Evolutionary conservation across 177 flowering plant genomes (phyloP).

Genomic region (Vitis hybrid): DNA sequence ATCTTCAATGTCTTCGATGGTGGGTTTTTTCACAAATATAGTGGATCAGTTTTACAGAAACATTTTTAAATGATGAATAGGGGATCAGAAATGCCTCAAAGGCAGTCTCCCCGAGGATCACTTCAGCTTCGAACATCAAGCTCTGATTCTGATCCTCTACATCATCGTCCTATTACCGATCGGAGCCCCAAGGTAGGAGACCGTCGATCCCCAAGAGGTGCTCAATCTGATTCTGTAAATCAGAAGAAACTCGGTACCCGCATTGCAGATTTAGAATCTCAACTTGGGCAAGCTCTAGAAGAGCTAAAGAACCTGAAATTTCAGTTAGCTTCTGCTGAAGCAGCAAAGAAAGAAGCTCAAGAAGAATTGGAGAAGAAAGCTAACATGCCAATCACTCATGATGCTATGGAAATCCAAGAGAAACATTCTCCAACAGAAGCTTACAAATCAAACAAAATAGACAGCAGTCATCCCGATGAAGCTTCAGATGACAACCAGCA

Average conservation of each 20-base stretch:
- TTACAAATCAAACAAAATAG: conserved; percentile 22
- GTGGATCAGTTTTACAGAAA: background rate
- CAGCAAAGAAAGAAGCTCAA: conserved; percentile 71
- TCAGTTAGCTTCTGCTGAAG: conserved; percentile 66
- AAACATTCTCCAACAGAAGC: conserved; percentile 21
- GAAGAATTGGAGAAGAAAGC: conserved; percentile 53
- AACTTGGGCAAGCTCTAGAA: conserved; percentile 62
- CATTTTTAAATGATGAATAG: conserved; percentile 23
- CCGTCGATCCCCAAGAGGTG: conserved; percentile 67
- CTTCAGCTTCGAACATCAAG: conserved; percentile 55
- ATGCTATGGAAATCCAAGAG: conserved; percentile 6
- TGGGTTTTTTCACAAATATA: background rate
- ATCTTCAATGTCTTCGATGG: background rate
- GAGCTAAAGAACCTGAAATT: conserved; percentile 64
- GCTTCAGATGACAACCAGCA: conserved; percentile 26
- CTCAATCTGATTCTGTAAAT: conserved; percentile 45
- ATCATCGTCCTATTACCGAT: conserved; percentile 45
- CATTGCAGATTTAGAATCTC: conserved; percentile 61
- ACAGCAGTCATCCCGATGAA: conserved; percentile 19
- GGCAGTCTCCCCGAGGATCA: conserved; percentile 57
- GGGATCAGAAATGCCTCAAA: conserved; percentile 63
- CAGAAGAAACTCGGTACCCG: conserved; percentile 71
- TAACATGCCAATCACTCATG: conserved; percentile 22
- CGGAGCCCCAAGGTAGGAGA: conserved; percentile 73
- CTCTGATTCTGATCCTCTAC: conserved; percentile 63